Evolutionary conservation across 2,329 filamentous ascomycete genomes (phyloP).

Genomic region (Claviceps capensis): DNA sequence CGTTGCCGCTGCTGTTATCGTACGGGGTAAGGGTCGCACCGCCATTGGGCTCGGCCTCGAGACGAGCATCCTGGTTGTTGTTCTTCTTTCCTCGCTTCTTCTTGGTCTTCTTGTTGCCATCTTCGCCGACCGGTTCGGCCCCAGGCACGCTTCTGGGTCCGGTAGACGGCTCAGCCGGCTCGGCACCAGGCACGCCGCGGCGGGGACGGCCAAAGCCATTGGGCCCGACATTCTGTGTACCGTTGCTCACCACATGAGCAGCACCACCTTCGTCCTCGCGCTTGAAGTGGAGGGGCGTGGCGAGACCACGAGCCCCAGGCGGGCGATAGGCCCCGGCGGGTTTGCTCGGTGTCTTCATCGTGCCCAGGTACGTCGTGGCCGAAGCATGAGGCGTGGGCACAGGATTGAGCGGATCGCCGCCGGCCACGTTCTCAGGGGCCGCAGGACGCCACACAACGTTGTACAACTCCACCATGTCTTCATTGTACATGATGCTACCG

Average conservation of each 20-base stretch:
- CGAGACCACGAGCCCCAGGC: slow-evolving; percentile 77
- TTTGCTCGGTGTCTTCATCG: slow-evolving; percentile 88
- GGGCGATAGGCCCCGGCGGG: slow-evolving; percentile 94
- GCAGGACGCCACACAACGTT: slow-evolving; percentile 80
- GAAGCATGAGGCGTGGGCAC: slow-evolving; percentile 71
- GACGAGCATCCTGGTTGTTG: slow-evolving; percentile 66
- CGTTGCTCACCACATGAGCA: slow-evolving; percentile 70
- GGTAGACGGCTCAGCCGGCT: slow-evolving; percentile 52
- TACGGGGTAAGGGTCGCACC: slow-evolving; percentile 32
- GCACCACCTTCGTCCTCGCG: slow-evolving; percentile 93
- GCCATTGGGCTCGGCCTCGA: slow-evolving; percentile 28
- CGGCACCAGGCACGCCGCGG: slow-evolving; percentile 77
- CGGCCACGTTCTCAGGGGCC: slow-evolving; percentile 40
- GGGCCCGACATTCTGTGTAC: slow-evolving; percentile 51
- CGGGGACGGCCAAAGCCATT: slow-evolving; percentile 72
- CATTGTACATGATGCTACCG: slow-evolving; percentile 83
- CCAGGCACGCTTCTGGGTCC: slow-evolving; percentile 55
- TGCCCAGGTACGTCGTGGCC: slow-evolving; percentile 67
- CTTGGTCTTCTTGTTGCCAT: slow-evolving; percentile 83
- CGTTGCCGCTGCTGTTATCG: slow-evolving; percentile 24
- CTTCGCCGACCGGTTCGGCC: slow-evolving; percentile 49
- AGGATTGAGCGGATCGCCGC: slow-evolving; percentile 58
- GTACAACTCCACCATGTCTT: slow-evolving; percentile 91
- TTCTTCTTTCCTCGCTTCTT: slow-evolving; percentile 92
- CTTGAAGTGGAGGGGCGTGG: slow-evolving; percentile 89